phyloP scores from a whole-genome alignment of 495 filamentous ascomycete species.

The Aspergillus asperescens region DNA sequence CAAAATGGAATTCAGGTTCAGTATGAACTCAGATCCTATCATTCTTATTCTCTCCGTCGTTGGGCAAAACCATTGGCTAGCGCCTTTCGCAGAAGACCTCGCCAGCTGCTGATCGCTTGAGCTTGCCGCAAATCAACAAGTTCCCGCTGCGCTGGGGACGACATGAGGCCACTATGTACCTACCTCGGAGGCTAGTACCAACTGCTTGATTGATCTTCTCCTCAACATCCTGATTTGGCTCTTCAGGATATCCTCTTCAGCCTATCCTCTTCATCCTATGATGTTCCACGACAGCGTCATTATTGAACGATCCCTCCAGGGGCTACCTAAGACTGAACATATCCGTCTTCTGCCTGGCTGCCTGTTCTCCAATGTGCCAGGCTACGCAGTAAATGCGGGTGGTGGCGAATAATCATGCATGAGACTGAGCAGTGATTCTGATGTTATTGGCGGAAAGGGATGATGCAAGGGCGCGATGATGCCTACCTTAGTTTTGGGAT shows the following conservation, averaged over 20 bases:
- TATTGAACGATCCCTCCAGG: not conserved
- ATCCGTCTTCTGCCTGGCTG: not conserved
- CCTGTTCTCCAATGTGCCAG: no score
- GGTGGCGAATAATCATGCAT: no score
- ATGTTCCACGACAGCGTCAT: conserved; percentile 7
- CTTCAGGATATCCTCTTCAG: not conserved
- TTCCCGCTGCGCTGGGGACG: not conserved
- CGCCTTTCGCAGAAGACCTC: no score
- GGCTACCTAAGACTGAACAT: not conserved
- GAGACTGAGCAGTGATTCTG: no score
- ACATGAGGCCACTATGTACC: no score
- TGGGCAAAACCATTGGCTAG: not conserved
- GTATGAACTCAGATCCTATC: not conserved
- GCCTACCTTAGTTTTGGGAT: no score
- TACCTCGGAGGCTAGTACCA: no score
- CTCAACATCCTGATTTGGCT: no score
- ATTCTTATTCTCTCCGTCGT: not conserved
- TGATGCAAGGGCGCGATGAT: no score
- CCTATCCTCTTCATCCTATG: conserved; percentile 1
- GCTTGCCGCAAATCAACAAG: conserved; percentile 2
- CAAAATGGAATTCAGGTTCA: no score
- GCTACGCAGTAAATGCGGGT: no score
- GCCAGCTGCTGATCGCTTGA: conserved; percentile 10
- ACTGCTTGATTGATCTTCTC: not conserved
- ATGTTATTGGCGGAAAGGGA: no score